These are phyloP conservation scores for Blastocystis sp. DNA, from an alignment of 352 stramenopile genomes.

Conservation along the genomic window DNA sequence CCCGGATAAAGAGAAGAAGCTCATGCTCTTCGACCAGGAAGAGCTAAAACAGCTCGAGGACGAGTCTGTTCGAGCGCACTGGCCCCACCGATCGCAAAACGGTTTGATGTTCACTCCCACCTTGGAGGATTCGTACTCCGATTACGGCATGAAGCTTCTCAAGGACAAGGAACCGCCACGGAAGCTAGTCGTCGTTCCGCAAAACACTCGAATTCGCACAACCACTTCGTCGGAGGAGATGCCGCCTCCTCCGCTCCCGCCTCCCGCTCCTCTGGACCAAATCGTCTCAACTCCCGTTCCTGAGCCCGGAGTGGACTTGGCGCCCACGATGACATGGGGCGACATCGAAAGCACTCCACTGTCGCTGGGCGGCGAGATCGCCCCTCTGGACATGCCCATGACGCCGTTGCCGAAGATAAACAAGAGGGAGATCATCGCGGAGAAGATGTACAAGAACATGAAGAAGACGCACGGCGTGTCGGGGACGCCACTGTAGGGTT, in stretches of 20 bases:
- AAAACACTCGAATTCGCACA: conserved; percentile 29
- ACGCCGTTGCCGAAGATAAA: conserved; percentile 48
- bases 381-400: conserved; percentile 30
- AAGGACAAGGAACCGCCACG: conserved; percentile 28
- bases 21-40: conserved; percentile 32
- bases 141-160: conserved; percentile 30
- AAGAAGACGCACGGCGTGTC: neutral
- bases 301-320: conserved; percentile 53
- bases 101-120: conserved; percentile 37
- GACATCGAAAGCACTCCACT: conserved; percentile 46
- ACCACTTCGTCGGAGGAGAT: neutral
- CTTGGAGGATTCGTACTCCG: conserved; percentile 20
- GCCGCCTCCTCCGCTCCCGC: neutral
- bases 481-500: neutral
- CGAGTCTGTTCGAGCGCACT: conserved; percentile 13
- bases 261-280: neutral
- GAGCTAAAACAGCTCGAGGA: conserved; percentile 40
- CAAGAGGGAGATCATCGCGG: conserved; percentile 40
- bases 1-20: conserved; percentile 29
- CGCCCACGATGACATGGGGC: conserved; percentile 40
- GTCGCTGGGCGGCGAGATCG: conserved; percentile 9
- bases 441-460: conserved; percentile 59
- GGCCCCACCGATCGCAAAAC: conserved; percentile 51
- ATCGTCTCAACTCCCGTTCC: conserved; percentile 38
- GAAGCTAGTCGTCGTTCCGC: conserved; percentile 30